These are phyloP conservation scores for Fulvia fulva DNA, from an alignment of 2,329 filamentous ascomycete genomes.

Conservation along the genomic window DNA sequence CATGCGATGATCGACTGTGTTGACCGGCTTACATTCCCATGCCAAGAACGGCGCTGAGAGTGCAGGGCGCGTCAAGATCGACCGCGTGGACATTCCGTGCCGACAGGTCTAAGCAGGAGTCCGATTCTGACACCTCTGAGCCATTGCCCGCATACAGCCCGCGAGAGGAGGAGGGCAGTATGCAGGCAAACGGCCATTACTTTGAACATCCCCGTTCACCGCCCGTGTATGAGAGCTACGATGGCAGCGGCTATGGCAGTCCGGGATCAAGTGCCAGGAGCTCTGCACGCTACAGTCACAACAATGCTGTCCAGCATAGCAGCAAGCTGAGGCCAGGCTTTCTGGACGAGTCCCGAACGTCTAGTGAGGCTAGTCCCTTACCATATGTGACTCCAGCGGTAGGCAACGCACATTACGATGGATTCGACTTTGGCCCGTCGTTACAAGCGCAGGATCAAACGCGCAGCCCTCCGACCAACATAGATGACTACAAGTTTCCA, in stretches of 20 bases:
- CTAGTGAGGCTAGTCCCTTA: conserved; percentile 7
- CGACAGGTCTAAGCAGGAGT: conserved; percentile 11
- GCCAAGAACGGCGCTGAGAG: conserved; percentile 23
- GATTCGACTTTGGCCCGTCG: conserved; percentile 22
- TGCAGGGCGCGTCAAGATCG: conserved; percentile 18
- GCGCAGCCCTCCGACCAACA: conserved; percentile 4
- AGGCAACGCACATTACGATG: conserved; percentile 20
- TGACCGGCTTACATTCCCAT: conserved; percentile 12
- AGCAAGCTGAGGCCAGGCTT: not conserved
- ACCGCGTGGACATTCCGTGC: conserved; percentile 21
- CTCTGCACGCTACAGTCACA: conserved; percentile 4
- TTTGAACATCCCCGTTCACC: conserved; percentile 16
- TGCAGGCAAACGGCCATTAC: conserved; percentile 24
- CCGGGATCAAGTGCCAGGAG: conserved; percentile 11
- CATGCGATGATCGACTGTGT: conserved; percentile 6
- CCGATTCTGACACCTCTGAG: conserved; percentile 6
- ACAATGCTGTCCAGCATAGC: not conserved
- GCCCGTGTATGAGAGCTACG: conserved; percentile 28
- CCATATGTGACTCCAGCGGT: conserved; percentile 11
- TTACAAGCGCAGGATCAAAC: conserved; percentile 12
- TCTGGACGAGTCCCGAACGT: conserved; percentile 3
- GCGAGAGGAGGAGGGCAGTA: conserved; percentile 11
- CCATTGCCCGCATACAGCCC: conserved; percentile 9
- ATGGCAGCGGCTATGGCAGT: conserved; percentile 27
- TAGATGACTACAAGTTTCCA: conserved; percentile 23